Conservation (phyloP, 768 basidiomycete species). For the Tricholomella constricta region DNA sequence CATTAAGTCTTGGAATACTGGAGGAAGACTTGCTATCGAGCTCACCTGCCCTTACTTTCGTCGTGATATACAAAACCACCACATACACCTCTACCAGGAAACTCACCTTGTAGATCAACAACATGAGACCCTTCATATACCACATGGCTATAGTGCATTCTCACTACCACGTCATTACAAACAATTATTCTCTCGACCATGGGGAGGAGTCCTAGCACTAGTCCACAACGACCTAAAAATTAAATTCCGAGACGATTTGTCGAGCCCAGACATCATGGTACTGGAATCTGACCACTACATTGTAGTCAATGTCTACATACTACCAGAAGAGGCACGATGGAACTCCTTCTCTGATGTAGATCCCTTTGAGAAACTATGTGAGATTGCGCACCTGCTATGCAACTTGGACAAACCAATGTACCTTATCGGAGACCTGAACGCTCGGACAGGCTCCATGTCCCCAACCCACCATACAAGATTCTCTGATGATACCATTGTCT, state of each 20-base stretch:
- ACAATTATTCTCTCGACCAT: not conserved
- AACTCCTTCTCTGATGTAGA: not conserved
- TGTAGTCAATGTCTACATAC: constrained; percentile 1
- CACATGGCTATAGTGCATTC: not conserved
- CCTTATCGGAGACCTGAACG: constrained; percentile 5
- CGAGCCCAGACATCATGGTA: not conserved
- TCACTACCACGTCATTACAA: not conserved
- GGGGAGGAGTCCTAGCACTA: constrained; percentile 1
- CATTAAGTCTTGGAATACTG: not conserved
- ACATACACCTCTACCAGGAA: constrained; percentile 1
- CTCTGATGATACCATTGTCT: not conserved
- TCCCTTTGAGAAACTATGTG: not conserved
- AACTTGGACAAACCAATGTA: not conserved
- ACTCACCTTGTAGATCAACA: not conserved
- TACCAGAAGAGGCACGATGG: not conserved
- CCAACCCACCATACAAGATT: not conserved
- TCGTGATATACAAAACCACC: not conserved
- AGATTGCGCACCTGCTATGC: not conserved
- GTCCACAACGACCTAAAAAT: not conserved
- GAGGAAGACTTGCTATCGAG: not conserved
- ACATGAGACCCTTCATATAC: not conserved
- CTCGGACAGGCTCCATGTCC: not conserved
- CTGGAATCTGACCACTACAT: not conserved
- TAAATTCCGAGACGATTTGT: not conserved
- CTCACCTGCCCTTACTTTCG: not conserved